These are phyloP conservation scores for Solanum chacoense DNA, from an alignment of 305 asterid genomes.

Conservation along the genomic window DNA sequence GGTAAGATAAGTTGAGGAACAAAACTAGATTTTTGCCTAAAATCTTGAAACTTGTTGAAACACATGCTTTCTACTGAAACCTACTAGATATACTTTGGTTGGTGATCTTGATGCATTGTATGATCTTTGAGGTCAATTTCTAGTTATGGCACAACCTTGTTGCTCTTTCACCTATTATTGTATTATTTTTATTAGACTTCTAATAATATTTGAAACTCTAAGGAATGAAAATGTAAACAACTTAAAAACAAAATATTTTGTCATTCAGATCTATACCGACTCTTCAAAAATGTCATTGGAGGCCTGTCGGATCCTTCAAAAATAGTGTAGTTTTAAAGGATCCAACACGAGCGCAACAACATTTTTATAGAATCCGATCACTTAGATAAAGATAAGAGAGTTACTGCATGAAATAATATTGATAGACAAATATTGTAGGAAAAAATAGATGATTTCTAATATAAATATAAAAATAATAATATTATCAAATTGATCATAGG, in stretches of 20 bases:
- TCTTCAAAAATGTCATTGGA: not conserved
- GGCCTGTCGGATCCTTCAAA: accelerated
- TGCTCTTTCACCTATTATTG: not conserved
- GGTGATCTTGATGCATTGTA: not conserved
- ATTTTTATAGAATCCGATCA: not conserved
- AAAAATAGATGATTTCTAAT: not conserved
- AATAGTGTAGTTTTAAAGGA: not conserved
- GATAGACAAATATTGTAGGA: not conserved
- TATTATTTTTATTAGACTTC: not conserved
- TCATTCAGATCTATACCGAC: not conserved
- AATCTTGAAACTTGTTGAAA: not conserved
- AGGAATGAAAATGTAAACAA: not conserved
- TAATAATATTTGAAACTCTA: not conserved
- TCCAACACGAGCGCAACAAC: not conserved
- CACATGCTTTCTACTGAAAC: conserved; percentile 8
- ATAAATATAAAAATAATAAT: not conserved
- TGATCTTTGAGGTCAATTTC: not conserved
- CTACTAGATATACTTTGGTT: conserved; percentile 1
- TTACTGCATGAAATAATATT: not conserved
- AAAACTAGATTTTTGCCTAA: not conserved
- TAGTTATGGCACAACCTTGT: not conserved
- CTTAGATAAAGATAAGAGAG: not conserved
- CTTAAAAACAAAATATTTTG: not conserved
- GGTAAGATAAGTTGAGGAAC: not conserved
- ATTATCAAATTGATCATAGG: not conserved